Conservation (phyloP, 2,329 filamentous ascomycete genomes). For the Geosmithia flava region DNA sequence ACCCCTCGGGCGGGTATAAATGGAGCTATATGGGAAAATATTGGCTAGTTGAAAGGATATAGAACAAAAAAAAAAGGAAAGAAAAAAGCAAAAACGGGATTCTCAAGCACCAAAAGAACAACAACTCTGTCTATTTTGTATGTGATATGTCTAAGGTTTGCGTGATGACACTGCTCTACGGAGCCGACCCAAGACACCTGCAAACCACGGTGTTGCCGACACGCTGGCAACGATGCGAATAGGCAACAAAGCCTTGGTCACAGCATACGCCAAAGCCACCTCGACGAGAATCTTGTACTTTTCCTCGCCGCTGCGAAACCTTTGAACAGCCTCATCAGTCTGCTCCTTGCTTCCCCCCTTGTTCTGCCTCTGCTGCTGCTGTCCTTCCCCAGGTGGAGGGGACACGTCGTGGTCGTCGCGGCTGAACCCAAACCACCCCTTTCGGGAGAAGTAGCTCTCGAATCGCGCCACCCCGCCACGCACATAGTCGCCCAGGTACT, state of each 20-base stretch:
- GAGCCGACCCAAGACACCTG: conserved; percentile 43
- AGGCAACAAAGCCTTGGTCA: conserved; percentile 78
- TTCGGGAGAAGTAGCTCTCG: conserved; percentile 63
- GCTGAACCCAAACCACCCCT: conserved; percentile 66
- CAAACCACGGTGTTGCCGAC: conserved; percentile 91
- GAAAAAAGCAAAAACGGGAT: background rate
- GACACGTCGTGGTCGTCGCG: conserved; percentile 14
- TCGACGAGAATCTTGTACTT: conserved; percentile 48
- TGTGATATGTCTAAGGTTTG: background rate
- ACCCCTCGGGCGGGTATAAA: background rate
- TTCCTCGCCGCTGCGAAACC: conserved; percentile 25
- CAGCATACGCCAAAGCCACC: conserved; percentile 79
- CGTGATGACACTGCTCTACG: conserved; percentile 1
- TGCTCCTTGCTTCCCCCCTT: conserved; percentile 2
- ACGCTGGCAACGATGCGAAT: conserved; percentile 65
- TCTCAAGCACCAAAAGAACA: background rate
- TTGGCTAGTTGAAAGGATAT: background rate
- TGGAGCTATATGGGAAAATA: background rate
- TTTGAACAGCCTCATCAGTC: conserved; percentile 16
- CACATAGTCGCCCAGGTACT: conserved; percentile 37
- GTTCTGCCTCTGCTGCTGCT: background rate
- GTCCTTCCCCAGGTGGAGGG: background rate
- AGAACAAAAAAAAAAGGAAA: background rate
- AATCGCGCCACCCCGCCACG: conserved; percentile 59
- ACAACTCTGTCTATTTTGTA: background rate